These are phyloP conservation scores for Cladobotryum protrusum DNA, from an alignment of 2,329 filamentous ascomycete genomes.

Conservation along the genomic window DNA sequence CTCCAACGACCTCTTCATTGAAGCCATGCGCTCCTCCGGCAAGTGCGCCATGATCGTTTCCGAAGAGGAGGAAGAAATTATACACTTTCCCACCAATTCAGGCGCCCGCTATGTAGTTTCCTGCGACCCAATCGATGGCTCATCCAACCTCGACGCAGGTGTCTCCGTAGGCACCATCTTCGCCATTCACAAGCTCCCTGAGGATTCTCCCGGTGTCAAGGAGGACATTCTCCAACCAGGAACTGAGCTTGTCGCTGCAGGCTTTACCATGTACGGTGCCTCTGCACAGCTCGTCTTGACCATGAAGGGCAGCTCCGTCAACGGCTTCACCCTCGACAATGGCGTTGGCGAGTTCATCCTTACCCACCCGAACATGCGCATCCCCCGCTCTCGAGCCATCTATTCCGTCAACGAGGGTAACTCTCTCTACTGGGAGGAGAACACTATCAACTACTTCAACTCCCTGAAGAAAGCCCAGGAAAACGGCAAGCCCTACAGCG, in stretches of 20 bases:
- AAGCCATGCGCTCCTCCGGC: slow-evolving; percentile 87
- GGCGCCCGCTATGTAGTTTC: slow-evolving; percentile 88
- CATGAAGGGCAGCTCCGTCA: slow-evolving; percentile 86
- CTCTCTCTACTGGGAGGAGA: slow-evolving; percentile 90
- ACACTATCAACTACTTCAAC: slow-evolving; percentile 81
- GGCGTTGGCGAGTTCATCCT: slow-evolving; percentile 98
- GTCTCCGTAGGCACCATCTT: slow-evolving; percentile 98
- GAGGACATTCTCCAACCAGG: slow-evolving; percentile 87
- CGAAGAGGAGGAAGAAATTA: slow-evolving; percentile 91
- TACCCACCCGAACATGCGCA: slow-evolving; percentile 88
- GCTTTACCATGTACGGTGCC: slow-evolving; percentile 99
- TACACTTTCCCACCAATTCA: slow-evolving; percentile 71
- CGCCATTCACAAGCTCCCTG: slow-evolving; percentile 81
- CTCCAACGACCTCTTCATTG: slow-evolving; percentile 95
- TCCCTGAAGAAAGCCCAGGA: slow-evolving; percentile 74
- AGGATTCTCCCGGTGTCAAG: slow-evolving; percentile 65
- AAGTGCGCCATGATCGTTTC: slow-evolving; percentile 92
- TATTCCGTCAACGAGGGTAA: slow-evolving; percentile 99
- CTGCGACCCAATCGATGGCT: slow-evolving; percentile 97
- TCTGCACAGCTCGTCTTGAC: slow-evolving; percentile 95
- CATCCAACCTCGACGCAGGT: slow-evolving; percentile 94
- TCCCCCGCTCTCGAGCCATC: slow-evolving; percentile 74
- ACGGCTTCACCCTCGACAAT: slow-evolving; percentile 96
- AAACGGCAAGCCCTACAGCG: slow-evolving; percentile 82
- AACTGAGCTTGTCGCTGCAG: slow-evolving; percentile 83